Evolutionary conservation across 306 rosid genomes (phyloP).

Genomic region (Ormosia semicastrata): DNA sequence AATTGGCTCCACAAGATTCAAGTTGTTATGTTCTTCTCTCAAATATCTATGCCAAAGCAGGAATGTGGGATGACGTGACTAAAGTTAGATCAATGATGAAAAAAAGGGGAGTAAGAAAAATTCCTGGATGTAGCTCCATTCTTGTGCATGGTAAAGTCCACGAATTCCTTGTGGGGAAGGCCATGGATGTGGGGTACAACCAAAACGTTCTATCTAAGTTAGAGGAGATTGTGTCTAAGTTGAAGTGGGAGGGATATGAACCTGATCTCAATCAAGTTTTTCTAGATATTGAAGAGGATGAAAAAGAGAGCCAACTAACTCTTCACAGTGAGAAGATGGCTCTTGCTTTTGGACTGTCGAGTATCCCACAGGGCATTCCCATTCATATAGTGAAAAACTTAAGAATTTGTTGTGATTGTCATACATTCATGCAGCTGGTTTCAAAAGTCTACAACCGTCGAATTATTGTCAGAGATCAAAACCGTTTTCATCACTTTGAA

Average conservation of each 20-base stretch:
- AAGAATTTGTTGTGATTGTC: constrained; percentile 61
- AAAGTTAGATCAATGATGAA: constrained; percentile 45
- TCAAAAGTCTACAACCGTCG: constrained; percentile 39
- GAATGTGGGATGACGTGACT: constrained; percentile 53
- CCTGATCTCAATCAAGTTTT: constrained; percentile 53
- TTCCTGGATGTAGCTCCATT: constrained; percentile 57
- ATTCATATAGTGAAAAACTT: constrained; percentile 63
- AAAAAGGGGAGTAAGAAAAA: constrained; percentile 40
- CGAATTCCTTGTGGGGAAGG: constrained; percentile 46
- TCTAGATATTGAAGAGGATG: constrained; percentile 46
- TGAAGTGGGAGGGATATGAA: constrained; percentile 52
- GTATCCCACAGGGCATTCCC: constrained; percentile 30
- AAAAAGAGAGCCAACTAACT: constrained; percentile 36
- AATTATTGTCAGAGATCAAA: constrained; percentile 55
- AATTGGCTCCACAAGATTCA: constrained; percentile 49
- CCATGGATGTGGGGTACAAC: constrained; percentile 25
- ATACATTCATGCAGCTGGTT: constrained; percentile 54
- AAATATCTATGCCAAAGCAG: constrained; percentile 48
- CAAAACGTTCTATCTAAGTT: constrained; percentile 33
- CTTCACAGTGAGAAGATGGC: constrained; percentile 66
- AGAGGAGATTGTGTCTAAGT: constrained; percentile 39
- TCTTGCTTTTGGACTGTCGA: constrained; percentile 52
- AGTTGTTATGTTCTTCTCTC: constrained; percentile 61
- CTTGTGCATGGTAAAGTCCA: constrained; percentile 45
- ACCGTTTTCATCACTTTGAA: constrained; percentile 55